Conservation (phyloP, 2,329 filamentous ascomycete genomes). For the Taxawa tesnikishii region DNA sequence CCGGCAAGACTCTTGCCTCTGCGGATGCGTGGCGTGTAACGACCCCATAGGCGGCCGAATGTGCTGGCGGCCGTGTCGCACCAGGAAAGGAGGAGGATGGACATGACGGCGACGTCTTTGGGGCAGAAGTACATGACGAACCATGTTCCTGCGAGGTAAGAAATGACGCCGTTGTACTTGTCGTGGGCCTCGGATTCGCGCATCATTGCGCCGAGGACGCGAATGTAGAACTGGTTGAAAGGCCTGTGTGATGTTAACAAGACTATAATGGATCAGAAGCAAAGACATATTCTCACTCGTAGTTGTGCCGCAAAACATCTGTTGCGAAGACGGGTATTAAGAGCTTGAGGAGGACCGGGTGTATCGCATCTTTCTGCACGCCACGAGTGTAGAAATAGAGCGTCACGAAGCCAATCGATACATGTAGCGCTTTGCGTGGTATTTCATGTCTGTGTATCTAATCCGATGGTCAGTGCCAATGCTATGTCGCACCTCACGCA, state of each 20-base stretch:
- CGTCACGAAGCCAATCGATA: constrained; percentile 92
- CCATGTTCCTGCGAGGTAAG: constrained; percentile 87
- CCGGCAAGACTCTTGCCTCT: constrained; percentile 87
- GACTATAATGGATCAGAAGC: not conserved
- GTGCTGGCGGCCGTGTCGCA: constrained; percentile 96
- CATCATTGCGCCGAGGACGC: constrained; percentile 79
- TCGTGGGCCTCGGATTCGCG: constrained; percentile 79
- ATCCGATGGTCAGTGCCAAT: not conserved
- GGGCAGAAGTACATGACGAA: constrained; percentile 74
- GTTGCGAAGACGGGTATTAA: constrained; percentile 73
- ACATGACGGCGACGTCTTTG: constrained; percentile 85
- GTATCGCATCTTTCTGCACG: constrained; percentile 63
- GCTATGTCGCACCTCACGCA: not conserved
- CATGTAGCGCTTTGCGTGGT: constrained; percentile 81
- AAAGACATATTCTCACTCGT: constrained; percentile 29
- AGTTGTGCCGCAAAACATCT: constrained; percentile 75
- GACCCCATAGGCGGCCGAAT: constrained; percentile 79
- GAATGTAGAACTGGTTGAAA: constrained; percentile 81
- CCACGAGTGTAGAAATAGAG: constrained; percentile 74
- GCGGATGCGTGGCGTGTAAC: constrained; percentile 75
- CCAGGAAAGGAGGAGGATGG: constrained; percentile 86
- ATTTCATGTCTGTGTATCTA: constrained; percentile 83
- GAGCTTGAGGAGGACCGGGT: constrained; percentile 69
- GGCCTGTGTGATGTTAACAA: constrained; percentile 19
- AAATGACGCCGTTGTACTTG: constrained; percentile 94